Percentiles rank a stretch among this genome's conserved stretches.
phyloP scores from a whole-genome alignment of 345 rosid species.

The Lagerstroemia speciosa region DNA sequence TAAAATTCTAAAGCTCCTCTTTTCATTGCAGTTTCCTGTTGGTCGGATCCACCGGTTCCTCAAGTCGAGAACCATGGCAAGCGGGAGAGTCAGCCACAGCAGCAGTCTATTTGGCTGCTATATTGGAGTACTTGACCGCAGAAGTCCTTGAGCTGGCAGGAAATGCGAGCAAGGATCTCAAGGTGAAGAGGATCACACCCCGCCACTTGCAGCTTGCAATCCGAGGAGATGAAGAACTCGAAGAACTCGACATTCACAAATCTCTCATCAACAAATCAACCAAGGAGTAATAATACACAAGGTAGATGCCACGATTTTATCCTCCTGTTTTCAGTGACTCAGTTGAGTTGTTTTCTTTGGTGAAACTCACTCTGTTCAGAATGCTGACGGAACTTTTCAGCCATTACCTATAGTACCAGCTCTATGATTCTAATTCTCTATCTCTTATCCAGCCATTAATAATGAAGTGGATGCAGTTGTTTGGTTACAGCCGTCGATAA shows the following conservation, averaged over 20 bases:
- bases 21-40: conserved; percentile 11
- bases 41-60: conserved; percentile 11
- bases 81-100: conserved; percentile 12
- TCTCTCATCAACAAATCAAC: conserved; percentile 13
- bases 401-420: too few species aligned
- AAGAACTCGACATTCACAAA: conserved; percentile 12
- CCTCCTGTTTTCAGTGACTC: neutral
- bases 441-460: too few species aligned
- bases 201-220: conserved; percentile 11
- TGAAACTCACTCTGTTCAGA: neutral
- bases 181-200: conserved; percentile 12
- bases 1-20: neutral
- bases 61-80: conserved; percentile 4
- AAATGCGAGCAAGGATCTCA: conserved; percentile 12
- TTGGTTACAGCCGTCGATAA: too few species aligned
- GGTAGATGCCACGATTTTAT: neutral
- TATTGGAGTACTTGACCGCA: conserved; percentile 11
- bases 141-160: conserved; percentile 13
- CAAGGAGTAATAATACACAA: neutral
- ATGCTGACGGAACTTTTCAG: neutral
- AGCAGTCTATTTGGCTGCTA: conserved; percentile 12
- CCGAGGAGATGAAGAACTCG: conserved; percentile 13
- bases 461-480: too few species aligned
- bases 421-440: too few species aligned
- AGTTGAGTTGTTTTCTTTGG: neutral